Conservation (phyloP, 2,329 filamentous ascomycete genomes). For the Ophiosphaerella korrae region DNA sequence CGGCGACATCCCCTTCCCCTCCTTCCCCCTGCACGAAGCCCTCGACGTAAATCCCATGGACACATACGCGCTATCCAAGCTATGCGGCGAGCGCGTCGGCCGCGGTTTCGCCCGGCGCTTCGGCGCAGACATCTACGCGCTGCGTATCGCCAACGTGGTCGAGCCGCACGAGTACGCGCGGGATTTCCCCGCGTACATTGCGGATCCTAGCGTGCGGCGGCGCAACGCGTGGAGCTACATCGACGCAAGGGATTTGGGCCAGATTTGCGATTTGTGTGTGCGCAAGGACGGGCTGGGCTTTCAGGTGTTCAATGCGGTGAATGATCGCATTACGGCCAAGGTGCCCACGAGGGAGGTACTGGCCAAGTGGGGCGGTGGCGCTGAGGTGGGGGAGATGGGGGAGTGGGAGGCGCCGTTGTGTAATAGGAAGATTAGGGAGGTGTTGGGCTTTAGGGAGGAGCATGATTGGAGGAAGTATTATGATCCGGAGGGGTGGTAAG, state of each 20-base stretch:
- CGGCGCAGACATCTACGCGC: slow-evolving; percentile 62
- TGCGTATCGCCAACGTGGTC: slow-evolving; percentile 66
- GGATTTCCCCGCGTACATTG: slow-evolving; percentile 59
- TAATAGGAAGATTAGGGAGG: slow-evolving; percentile 64
- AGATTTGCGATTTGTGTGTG: slow-evolving; percentile 63
- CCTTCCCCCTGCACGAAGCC: slow-evolving; percentile 65
- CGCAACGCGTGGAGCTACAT: slow-evolving; percentile 68
- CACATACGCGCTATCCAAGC: slow-evolving; percentile 65
- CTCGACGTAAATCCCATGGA: slow-evolving; percentile 66
- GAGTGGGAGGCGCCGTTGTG: slow-evolving; percentile 65
- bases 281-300: slow-evolving; percentile 62
- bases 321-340: slow-evolving; percentile 64
- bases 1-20: slow-evolving; percentile 61
- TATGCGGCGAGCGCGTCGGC: slow-evolving; percentile 63
- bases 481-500: slow-evolving; percentile 30
- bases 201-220: slow-evolving; percentile 57
- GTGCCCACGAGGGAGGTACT: slow-evolving; percentile 60
- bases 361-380: slow-evolving; percentile 55
- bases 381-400: slow-evolving; percentile 60
- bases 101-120: slow-evolving; percentile 63
- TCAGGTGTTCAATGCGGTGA: slow-evolving; percentile 69
- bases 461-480: slow-evolving; percentile 63
- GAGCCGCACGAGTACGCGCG: slow-evolving; percentile 64
- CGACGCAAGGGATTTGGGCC: slow-evolving; percentile 65
- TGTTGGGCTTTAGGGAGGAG: slow-evolving; percentile 64